These are phyloP conservation scores for Xenosphaeropsis pyriputrescens DNA, from an alignment of 2,329 filamentous ascomycete genomes.

Conservation along the genomic window DNA sequence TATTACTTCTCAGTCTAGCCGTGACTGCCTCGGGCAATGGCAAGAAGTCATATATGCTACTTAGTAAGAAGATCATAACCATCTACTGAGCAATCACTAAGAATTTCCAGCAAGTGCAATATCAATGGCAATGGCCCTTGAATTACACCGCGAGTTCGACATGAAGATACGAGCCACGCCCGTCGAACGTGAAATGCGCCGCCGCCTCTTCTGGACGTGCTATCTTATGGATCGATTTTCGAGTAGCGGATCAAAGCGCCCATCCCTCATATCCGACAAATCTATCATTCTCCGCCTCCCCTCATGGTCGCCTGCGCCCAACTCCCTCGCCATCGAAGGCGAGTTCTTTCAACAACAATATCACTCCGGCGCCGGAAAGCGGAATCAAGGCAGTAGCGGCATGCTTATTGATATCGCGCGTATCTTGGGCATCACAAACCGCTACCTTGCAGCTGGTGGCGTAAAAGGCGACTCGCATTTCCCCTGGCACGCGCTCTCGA, in stretches of 20 bases:
- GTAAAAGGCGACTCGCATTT: constrained; percentile 85
- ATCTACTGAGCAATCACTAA: constrained; percentile 18
- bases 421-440: constrained; percentile 70
- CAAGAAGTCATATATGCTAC: constrained; percentile 76
- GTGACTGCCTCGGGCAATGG: constrained; percentile 67
- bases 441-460: constrained; percentile 71
- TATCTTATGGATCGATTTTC: constrained; percentile 79
- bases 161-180: constrained; percentile 43
- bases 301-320: constrained; percentile 52
- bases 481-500: constrained; percentile 78
- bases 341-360: constrained; percentile 72
- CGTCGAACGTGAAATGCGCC: constrained; percentile 59
- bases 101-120: constrained; percentile 47
- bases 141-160: constrained; percentile 65
- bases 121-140: constrained; percentile 71
- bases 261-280: constrained; percentile 66
- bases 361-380: constrained; percentile 52
- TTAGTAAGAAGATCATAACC: constrained; percentile 36
- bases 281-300: constrained; percentile 63
- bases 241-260: constrained; percentile 67
- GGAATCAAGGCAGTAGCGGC: constrained; percentile 59
- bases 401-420: constrained; percentile 77
- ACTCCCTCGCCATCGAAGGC: constrained; percentile 51
- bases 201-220: constrained; percentile 79
- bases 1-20: constrained; percentile 61